Base-by-base conservation (phyloP, 2,329 filamentous ascomycete species). In the Fonsecaea monophora region DNA sequence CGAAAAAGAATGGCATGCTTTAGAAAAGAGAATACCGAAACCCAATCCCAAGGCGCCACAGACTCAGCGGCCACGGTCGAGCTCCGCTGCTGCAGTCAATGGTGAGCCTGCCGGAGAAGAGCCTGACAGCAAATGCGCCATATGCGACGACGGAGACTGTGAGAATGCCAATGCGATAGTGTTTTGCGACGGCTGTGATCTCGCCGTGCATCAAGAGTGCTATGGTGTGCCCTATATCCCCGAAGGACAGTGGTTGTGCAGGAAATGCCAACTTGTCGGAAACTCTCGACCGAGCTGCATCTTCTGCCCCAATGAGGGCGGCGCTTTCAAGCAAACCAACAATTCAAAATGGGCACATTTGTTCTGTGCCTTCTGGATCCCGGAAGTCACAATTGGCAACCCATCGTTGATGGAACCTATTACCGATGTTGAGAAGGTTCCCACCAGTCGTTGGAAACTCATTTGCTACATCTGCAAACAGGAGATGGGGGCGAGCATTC, bases 151-250 rank as follows among this genome's bases (percentile, higher is more conserved):
- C 75, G 95, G 95, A n/a, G 95, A 99, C 76, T 99, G 95, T 76
- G 95, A 99, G 80, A 99, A 99, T 78, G 96, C 95, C 25, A 99
- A 99, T 76, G 95, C 95, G 0, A 99, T 99, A 75, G 95, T 99
- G 25, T 99, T 99, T 76, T 99, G 95, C 77, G 95, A 99, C 77
- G 95, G 95, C 2, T 99, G 95, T 79, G 96, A 99, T 79, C 83
- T 99, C 60, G 95, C 95, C 3, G 95, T 99, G 9, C 95, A 99
- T 78, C 95, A 99, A 78, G 95, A 99, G 81, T 99, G 95, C 79
- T 99, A 99, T 76, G 95, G 95, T 64, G 95, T 99, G 55, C 95
- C 95, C 0, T 99, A 97, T 78, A 99, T 99, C 71, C 95, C 95
- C 1, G 95, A 99, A 81, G 95, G 95, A 18, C 95, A 99, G 79